Evolutionary conservation across 73 alveolate genomes (phyloP), one percentile per base, ranked within the genome.

Genomic region (Paramecium bursaria): DNA sequence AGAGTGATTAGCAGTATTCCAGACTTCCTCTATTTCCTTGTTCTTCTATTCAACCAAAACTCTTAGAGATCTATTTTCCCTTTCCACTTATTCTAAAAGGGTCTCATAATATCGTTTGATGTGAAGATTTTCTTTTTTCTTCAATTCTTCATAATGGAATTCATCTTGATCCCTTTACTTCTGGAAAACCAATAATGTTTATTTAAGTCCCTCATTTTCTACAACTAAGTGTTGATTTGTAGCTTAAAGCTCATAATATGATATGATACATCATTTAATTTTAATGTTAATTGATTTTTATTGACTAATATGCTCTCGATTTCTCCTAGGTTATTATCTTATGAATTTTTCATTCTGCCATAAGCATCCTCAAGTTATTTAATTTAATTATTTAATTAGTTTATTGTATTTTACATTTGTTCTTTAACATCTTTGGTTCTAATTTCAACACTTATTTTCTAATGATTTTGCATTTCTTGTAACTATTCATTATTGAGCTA

Each of bases 11-110:
- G 11, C 3, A 25, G 9, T 51, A 67, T 67, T 67, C 82, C 82
- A 67, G 22, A 67, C 19, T 39, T 67, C 82, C 19, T 67, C 82
- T 14, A 67, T 39, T 67, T 67, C 82, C 21, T 57, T 67, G 44
- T 47, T 67, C n/a, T 67, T 67, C 44, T 67, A 67, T 67, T 42
- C 82, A 39, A 67, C 33, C 6, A 67, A 46, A 15, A 42, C 15
- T 35, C 82, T 31, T 35, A 67, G 33, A 35, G 50, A 25, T 67
- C 82, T 67, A 35, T 67, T 67, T 42, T 67, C 82, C 13, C 35
- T 67, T 15, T 67, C 82, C 22, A 67, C 82, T 67, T 67, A 42
- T 67, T 67, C 82, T 67, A 67, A 67, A 25, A 67, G 19, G 33
- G 82, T 67, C 44, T 67, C 82, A 67, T 67, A 67, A 21, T 67